phyloP scores from a whole-genome alignment of 2,329 filamentous ascomycete species.

The Stemphylium beticola region DNA sequence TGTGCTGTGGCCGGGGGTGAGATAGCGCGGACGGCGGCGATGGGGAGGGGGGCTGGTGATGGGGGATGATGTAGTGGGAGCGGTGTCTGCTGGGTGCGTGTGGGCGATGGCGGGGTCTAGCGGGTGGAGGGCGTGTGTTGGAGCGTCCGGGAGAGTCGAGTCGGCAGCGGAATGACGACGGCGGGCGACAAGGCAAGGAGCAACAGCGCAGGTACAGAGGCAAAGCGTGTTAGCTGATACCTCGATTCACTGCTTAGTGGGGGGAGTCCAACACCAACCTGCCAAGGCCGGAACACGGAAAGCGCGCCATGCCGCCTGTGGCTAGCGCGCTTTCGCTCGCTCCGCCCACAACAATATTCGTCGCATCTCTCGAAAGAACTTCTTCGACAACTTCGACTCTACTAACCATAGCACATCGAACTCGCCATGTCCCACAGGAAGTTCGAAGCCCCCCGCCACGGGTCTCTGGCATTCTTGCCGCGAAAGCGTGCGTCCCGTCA shows the following conservation, averaged over 20 bases:
- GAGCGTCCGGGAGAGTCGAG: conserved; percentile 17
- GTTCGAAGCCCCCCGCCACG: conserved; percentile 92
- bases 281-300: conserved; percentile 3
- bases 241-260: conserved; percentile 20
- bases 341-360: conserved; percentile 20
- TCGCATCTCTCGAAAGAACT: conserved; percentile 20
- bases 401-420: conserved; percentile 47
- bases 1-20: conserved; percentile 19
- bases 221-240: conserved; percentile 29
- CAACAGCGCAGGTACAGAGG: conserved; percentile 35
- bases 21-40: conserved; percentile 41
- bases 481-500: conserved; percentile 90
- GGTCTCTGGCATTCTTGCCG: conserved; percentile 66
- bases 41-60: conserved; percentile 29
- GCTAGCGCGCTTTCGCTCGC: conserved; percentile 9
- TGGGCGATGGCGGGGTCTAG: conserved; percentile 26
- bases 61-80: conserved; percentile 36
- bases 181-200: conserved; percentile 30
- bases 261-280: conserved; percentile 10
- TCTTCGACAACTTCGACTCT: conserved; percentile 35
- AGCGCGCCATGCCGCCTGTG: conserved; percentile 2
- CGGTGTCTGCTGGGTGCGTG: conserved; percentile 29
- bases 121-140: conserved; percentile 14
- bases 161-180: conserved; percentile 28
- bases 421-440: conserved; percentile 65